A percentile compares a stretch with the other conserved stretches of the same genome.
Evolutionary conservation across 305 asterid genomes (phyloP).

Genomic region (Nicotiana rustica): DNA sequence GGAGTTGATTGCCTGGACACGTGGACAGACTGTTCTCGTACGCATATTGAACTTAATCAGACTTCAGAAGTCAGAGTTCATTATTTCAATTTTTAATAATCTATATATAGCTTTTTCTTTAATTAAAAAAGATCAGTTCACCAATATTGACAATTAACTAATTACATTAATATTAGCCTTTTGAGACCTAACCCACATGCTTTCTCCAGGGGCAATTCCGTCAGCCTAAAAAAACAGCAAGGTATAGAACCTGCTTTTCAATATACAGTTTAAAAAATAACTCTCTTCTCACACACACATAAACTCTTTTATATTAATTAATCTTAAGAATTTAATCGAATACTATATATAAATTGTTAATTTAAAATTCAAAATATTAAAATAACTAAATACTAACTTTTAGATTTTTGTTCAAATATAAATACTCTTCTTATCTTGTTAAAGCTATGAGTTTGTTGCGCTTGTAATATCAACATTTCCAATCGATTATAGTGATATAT

Average conservation of each 20-base stretch:
- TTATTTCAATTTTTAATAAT: not conserved
- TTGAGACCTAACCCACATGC: slow-evolving; percentile 30
- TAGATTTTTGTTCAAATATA: slow-evolving; percentile 18
- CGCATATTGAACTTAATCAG: not conserved
- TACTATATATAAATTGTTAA: too few relatives aligned
- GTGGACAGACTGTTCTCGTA: slow-evolving; percentile 57
- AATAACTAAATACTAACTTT: not conserved
- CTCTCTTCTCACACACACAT: not conserved
- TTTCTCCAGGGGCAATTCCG: slow-evolving; percentile 4
- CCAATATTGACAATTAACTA: slow-evolving; percentile 32
- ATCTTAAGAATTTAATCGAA: too few relatives aligned
- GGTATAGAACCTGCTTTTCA: not conserved
- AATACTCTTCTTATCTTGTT: slow-evolving; percentile 1
- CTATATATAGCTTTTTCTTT: not conserved
- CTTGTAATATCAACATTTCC: not conserved
- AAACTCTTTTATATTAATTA: too few relatives aligned
- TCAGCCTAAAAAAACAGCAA: not conserved
- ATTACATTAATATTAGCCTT: not conserved
- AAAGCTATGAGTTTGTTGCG: not conserved
- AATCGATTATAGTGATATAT: not conserved
- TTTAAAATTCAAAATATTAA: not conserved
- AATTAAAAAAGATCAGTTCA: slow-evolving; percentile 31
- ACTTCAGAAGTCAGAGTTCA: slow-evolving; percentile 41
- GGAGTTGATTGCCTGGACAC: slow-evolving; percentile 46
- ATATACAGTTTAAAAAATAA: not conserved